Conservation (phyloP, 1,139 yeast species). For the Groenewaldozyma sp. region DNA sequence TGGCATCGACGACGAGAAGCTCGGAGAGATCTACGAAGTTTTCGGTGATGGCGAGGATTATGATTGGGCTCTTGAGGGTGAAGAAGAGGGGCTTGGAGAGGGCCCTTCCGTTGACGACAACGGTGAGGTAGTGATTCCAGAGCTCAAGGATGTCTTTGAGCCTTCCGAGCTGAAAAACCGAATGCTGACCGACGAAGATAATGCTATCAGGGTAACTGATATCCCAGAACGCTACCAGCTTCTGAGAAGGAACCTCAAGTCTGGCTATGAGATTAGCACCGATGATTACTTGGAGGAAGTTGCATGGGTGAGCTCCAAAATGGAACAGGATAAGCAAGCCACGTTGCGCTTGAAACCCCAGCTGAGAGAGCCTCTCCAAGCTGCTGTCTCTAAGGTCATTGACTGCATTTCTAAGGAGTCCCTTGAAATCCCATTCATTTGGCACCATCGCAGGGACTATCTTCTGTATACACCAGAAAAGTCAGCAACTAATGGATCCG, state of each 20-base stretch:
- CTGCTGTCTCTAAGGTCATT: constrained; percentile 67
- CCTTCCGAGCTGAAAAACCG: constrained; percentile 86
- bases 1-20: constrained; percentile 82
- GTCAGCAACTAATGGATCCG: constrained; percentile 10
- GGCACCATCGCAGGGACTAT: constrained; percentile 92
- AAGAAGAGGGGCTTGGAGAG: constrained; percentile 40
- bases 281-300: constrained; percentile 66
- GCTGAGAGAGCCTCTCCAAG: constrained; percentile 52
- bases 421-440: constrained; percentile 91
- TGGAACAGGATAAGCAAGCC: constrained; percentile 17
- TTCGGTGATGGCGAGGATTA: constrained; percentile 97
- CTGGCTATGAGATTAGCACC: constrained; percentile 53
- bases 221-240: constrained; percentile 89
- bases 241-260: constrained; percentile 47
- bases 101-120: constrained; percentile 34
- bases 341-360: constrained; percentile 27
- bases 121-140: constrained; percentile 38
- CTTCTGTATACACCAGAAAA: constrained; percentile 42
- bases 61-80: constrained; percentile 87
- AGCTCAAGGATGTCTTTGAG: constrained; percentile 84
- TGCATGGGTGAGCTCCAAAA: constrained; percentile 58
- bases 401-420: constrained; percentile 71
- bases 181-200: constrained; percentile 88
- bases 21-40: constrained; percentile 87
- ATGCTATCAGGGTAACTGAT: constrained; percentile 76